Conservation (phyloP, 2,329 filamentous ascomycete species). For the Xylariaceae sp. region DNA sequence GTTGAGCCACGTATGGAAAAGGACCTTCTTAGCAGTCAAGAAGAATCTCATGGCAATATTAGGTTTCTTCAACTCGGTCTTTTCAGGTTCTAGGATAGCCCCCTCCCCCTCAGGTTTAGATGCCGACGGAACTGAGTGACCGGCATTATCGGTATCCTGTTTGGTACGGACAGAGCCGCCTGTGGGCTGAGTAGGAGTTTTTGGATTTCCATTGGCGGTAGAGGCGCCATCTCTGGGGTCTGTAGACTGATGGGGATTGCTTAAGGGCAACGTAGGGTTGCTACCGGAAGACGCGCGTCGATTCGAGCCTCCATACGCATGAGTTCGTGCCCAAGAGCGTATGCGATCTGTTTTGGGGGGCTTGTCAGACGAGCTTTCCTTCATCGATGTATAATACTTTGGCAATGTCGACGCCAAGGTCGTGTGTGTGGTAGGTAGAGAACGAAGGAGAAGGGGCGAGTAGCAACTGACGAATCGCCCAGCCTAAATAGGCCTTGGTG, state of each 20-base stretch:
- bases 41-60: constrained; percentile 37
- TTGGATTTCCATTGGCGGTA: constrained; percentile 19
- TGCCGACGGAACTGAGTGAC: constrained; percentile 37
- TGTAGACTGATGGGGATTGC: constrained; percentile 25
- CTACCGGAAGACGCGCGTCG: constrained; percentile 38
- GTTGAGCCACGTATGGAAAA: constrained; percentile 77
- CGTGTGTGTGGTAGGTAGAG: constrained; percentile 25
- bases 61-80: constrained; percentile 27
- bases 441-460: constrained; percentile 16
- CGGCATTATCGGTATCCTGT: constrained; percentile 31
- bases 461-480: background rate
- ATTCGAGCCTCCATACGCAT: constrained; percentile 53
- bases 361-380: constrained; percentile 53
- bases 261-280: constrained; percentile 41
- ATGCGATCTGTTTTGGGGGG: constrained; percentile 54
- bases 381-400: constrained; percentile 52
- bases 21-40: constrained; percentile 55
- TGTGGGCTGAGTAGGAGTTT: constrained; percentile 26
- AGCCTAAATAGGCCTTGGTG: constrained; percentile 12
- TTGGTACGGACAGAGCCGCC: constrained; percentile 18
- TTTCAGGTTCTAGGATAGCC: constrained; percentile 50
- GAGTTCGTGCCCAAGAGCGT: constrained; percentile 53
- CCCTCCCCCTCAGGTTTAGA: constrained; percentile 53
- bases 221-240: constrained; percentile 21
- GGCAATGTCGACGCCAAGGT: constrained; percentile 35